A percentile compares a stretch with the other conserved stretches of the same genome.
Evolutionary conservation across 139 green algal species (phyloP).

Genomic region (Volvox reticuliferus): DNA sequence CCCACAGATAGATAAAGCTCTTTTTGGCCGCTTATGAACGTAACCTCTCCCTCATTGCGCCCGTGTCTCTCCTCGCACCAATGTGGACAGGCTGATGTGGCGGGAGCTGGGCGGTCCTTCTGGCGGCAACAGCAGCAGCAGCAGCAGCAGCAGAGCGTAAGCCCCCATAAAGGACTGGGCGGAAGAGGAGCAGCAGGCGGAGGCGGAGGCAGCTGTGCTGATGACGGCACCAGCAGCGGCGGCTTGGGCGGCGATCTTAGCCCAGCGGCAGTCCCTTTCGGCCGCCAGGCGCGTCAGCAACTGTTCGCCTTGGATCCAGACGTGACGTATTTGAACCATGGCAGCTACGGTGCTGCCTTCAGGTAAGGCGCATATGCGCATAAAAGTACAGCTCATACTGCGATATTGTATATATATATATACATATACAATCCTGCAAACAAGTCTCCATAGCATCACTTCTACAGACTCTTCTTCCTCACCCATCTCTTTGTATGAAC

Average conservation of each 20-base stretch:
- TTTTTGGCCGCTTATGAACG: no score
- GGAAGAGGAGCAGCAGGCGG: background rate
- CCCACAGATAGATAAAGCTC: no score
- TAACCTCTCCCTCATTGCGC: no score
- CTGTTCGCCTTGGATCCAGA: slow-evolving; percentile 66
- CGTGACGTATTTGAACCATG: slow-evolving; percentile 75
- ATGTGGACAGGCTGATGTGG: slow-evolving; percentile 14
- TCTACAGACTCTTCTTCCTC: no score
- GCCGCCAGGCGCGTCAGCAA: background rate
- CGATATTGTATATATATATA: no score
- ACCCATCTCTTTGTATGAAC: no score
- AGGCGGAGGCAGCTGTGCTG: background rate
- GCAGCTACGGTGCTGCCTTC: slow-evolving; percentile 72
- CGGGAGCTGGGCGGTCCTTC: background rate
- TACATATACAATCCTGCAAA: no score
- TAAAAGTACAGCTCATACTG: no score
- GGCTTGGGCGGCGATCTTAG: background rate
- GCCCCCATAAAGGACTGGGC: background rate
- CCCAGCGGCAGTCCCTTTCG: background rate
- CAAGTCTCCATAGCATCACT: no score
- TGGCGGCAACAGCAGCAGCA: background rate
- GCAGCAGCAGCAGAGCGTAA: background rate
- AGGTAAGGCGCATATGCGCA: slow-evolving; percentile 28
- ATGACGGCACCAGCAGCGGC: no score
- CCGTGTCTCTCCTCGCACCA: no score